Percentiles rank a stretch among this genome's conserved stretches.
Conservation (phyloP, 805 yeast genomes). For the Yarrowia alimentaria region DNA sequence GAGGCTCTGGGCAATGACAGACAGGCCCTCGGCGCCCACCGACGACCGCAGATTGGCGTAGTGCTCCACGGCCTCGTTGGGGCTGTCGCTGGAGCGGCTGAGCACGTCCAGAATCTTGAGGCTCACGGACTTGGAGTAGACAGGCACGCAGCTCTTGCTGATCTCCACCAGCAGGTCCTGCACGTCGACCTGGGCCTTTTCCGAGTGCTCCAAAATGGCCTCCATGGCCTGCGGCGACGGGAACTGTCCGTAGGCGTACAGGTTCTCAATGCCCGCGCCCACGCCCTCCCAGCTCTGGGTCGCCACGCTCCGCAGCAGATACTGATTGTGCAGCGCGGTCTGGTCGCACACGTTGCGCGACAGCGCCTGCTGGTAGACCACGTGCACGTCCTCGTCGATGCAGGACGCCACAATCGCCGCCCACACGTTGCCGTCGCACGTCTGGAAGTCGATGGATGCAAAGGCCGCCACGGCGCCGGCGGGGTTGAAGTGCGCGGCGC, state of each 20-base stretch:
- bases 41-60: conserved; percentile 1
- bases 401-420: conserved; percentile 5
- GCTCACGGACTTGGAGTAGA: conserved; percentile 6
- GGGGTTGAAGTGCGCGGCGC: conserved; percentile 2
- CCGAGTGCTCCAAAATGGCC: background rate
- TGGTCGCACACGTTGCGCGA: conserved; percentile 5
- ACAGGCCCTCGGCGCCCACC: conserved; percentile 1
- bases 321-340: conserved; percentile 1
- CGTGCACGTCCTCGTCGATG: conserved; percentile 12
- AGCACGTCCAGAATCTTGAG: conserved; percentile 9
- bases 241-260: conserved; percentile 10
- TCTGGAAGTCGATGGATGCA: background rate
- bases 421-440: conserved; percentile 11
- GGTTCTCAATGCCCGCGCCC: conserved; percentile 10
- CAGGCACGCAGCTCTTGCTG: background rate
- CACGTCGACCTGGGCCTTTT: conserved; percentile 4
- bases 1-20: background rate
- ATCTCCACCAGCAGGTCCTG: conserved; percentile 14
- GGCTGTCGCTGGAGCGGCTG: background rate
- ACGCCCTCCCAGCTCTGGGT: conserved; percentile 3
- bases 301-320: conserved; percentile 1
- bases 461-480: conserved; percentile 4
- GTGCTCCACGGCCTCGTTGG: conserved; percentile 6
- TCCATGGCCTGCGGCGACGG: conserved; percentile 4
- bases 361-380: background rate